Base-by-base conservation (phyloP, 2,329 filamentous ascomycete genomes). In the Diaporthe sp. region DNA sequence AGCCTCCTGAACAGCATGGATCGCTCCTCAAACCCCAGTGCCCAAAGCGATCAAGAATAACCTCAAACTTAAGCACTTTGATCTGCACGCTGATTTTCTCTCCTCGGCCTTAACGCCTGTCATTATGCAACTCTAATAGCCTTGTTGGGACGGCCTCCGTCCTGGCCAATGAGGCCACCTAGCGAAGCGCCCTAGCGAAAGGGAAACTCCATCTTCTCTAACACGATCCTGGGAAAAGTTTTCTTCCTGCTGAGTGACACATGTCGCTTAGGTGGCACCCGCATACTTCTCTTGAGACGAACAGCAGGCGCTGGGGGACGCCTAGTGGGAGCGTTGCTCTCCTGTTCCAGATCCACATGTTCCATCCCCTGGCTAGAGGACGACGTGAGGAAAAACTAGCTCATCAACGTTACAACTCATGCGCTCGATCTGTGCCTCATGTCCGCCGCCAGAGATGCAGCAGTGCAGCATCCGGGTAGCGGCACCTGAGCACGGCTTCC, bases 21-120 rank as follows among this genome's bases (percentile, higher is more conserved):
- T 35, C 9, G 19, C 42, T 17, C 61, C 61, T 50, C 61, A 66
- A 35, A 66, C 42, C 61, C 61, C 42, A 67, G 61, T 33, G 45
- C 47, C 61, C 61, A 67, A 52, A 52, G 64, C 64, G 45, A 67
- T 52, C 64, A 68, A 68, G 64, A 54, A 68, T 68, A 68, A 54
- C 64, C 64, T 54, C 64, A 68, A 54, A 68, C 64, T 54, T 68
- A 40, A 54, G 64, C 45, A 68, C n/a, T 40, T 50, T 4, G 64
- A 68, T 54, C 64, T 54, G 30, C 64, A 68, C 12, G 35, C n/a
- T 25, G 30, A 40, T 25, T 54, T 25, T 38, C 64, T 45, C 15
- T 54, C 22, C 38, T 38, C 30, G 61, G 61, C 30, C 30, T 19
- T 28, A 52, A 52, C 30, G 64, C 45, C 45, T 67, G 64, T 52